A percentile compares a stretch with the other conserved stretches of the same genome.
Evolutionary conservation across 257 asterid genomes (phyloP).

Genomic region (Gynochthodes officinalis): DNA sequence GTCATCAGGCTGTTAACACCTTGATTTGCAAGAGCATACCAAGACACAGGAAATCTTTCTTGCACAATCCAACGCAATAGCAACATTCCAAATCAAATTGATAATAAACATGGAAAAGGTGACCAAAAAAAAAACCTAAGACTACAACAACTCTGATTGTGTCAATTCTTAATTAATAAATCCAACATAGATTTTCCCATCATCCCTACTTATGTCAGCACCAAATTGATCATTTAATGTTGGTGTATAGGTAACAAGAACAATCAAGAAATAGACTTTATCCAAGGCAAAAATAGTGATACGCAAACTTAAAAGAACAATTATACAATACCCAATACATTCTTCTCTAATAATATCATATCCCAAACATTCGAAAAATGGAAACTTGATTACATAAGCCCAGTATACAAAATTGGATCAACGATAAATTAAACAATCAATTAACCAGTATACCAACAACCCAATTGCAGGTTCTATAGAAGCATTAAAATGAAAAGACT

Average conservation of each 20-base stretch:
- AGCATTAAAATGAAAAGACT: background rate
- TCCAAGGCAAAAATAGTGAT: background rate
- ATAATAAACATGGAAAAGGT: background rate
- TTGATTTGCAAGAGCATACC: background rate
- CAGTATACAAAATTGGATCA: background rate
- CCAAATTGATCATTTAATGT: background rate
- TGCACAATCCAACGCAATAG: background rate
- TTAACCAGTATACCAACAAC: background rate
- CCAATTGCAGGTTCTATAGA: background rate
- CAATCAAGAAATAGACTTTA: background rate
- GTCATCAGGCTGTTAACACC: background rate
- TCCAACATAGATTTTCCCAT: background rate
- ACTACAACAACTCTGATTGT: background rate
- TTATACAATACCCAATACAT: background rate
- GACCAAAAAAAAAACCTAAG: background rate
- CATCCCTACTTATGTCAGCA: background rate
- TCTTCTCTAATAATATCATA: background rate
- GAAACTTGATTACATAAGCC: background rate
- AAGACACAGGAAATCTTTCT: background rate
- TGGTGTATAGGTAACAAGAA: background rate
- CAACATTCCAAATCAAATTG: background rate
- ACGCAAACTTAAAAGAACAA: background rate
- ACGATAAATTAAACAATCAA: background rate
- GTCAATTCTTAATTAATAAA: background rate
- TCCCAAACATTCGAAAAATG: background rate